Conservation (phyloP, 768 basidiomycete genomes). For the Hygrophorus russula region DNA sequence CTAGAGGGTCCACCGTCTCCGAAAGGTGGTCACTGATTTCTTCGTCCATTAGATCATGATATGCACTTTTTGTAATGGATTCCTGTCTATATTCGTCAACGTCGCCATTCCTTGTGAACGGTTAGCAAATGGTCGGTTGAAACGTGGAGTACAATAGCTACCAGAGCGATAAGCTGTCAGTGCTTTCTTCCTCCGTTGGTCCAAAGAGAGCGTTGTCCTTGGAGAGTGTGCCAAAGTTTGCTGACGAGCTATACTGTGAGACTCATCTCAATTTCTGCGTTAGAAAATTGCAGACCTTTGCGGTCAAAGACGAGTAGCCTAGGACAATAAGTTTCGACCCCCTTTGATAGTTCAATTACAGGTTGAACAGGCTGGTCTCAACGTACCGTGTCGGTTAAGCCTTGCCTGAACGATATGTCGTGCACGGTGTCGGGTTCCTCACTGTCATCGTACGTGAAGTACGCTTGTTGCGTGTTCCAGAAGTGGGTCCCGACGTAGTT, state of each 20-base stretch:
- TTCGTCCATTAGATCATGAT: constrained; percentile 34
- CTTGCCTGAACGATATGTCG: constrained; percentile 59
- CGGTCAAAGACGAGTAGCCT: constrained; percentile 57
- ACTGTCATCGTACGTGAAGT: constrained; percentile 40
- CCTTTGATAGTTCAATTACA: constrained; percentile 18
- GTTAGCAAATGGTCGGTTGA: neutral
- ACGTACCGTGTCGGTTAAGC: constrained; percentile 36
- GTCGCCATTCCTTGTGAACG: constrained; percentile 32
- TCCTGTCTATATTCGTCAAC: constrained; percentile 42
- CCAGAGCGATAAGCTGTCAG: neutral
- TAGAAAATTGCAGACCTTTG: constrained; percentile 37
- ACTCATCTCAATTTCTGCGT: too few relatives aligned
- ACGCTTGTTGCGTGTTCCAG: constrained; percentile 73
- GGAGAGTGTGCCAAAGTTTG: constrained; percentile 54
- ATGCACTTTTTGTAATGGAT: constrained; percentile 39
- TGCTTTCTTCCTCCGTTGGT: constrained; percentile 15
- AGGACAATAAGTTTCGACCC: constrained; percentile 42
- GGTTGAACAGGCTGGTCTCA: neutral
- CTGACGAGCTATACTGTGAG: constrained; percentile 20
- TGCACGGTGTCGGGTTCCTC: constrained; percentile 34
- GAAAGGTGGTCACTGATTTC: constrained; percentile 8
- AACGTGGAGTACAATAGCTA: neutral
- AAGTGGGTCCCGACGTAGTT: constrained; percentile 70
- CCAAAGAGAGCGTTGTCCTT: constrained; percentile 28
- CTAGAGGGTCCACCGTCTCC: constrained; percentile 1